These are phyloP conservation scores for Saccharomycopsis sp. DNA, from an alignment of 805 yeast genomes.

Conservation along the genomic window DNA sequence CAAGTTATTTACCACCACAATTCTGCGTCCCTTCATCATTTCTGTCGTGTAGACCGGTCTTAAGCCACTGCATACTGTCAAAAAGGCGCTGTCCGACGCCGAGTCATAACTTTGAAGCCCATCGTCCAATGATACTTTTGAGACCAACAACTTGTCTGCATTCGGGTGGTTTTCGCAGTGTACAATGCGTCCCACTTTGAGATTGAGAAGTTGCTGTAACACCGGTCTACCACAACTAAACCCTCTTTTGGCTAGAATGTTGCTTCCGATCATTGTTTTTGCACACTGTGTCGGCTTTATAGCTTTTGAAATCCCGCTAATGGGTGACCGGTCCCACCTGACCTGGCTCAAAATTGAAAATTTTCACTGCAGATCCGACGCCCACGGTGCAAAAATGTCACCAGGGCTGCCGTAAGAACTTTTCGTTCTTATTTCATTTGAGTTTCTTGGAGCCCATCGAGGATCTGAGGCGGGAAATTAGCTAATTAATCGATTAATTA, in stretches of 20 bases:
- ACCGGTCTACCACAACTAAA: background rate
- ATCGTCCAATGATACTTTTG: constrained; percentile 35
- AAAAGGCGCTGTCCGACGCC: constrained; percentile 17
- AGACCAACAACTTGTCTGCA: constrained; percentile 55
- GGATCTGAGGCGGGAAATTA: background rate
- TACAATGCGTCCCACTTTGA: constrained; percentile 43
- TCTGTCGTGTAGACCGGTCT: constrained; percentile 38
- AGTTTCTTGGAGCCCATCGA: background rate
- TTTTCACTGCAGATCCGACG: background rate
- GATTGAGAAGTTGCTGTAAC: constrained; percentile 20
- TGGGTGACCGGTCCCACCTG: background rate
- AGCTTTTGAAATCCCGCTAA: background rate
- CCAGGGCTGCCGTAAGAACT: background rate
- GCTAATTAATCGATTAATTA: background rate
- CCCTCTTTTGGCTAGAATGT: background rate
- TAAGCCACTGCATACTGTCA: constrained; percentile 56
- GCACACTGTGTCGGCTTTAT: background rate
- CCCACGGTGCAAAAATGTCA: background rate
- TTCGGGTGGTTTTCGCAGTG: constrained; percentile 43
- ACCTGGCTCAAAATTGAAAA: background rate
- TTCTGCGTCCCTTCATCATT: constrained; percentile 33
- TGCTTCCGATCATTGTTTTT: background rate
- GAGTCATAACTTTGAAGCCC: constrained; percentile 2
- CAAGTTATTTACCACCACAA: constrained; percentile 50
- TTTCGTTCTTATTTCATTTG: background rate